Conservation (phyloP, 306 rosid species). For the Pachyrhizus erosus region DNA sequence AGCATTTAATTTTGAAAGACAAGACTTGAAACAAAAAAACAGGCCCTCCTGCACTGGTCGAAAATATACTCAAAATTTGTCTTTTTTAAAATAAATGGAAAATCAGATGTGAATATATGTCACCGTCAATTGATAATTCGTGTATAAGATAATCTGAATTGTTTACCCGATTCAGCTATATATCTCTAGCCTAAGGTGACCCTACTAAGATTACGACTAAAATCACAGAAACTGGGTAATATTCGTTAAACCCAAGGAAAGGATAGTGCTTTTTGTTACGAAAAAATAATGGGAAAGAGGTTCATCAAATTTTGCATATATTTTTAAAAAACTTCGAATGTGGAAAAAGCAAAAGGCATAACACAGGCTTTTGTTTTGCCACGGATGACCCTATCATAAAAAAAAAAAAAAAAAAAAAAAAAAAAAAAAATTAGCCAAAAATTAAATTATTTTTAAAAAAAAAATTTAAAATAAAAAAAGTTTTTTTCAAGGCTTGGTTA, state of each 20-base stretch:
- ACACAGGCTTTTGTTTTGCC: neutral
- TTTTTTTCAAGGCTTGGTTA: no score
- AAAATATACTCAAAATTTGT: conserved; percentile 20
- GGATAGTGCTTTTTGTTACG: neutral
- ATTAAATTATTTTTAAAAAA: no score
- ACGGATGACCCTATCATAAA: neutral
- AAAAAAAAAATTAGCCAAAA: no score
- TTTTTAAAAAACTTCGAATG: neutral
- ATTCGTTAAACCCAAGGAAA: conserved; percentile 15
- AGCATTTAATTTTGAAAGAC: conserved; percentile 16
- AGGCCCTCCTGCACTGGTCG: neutral
- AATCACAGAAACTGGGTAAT: neutral
- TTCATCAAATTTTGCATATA: neutral
- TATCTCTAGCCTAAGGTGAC: neutral
- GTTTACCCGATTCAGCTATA: conserved; percentile 43
- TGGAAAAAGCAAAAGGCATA: neutral
- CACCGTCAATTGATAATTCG: conserved; percentile 22
- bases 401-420: neutral
- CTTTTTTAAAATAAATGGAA: neutral
- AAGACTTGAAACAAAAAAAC: conserved; percentile 1
- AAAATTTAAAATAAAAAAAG: no score
- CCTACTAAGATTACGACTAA: conserved; percentile 40
- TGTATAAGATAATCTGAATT: conserved; percentile 27
- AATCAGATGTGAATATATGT: conserved; percentile 39
- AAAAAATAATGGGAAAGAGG: neutral